Evolutionary conservation across 1,139 yeast genomes (phyloP).

Genomic region (Candida frijolesensis): DNA sequence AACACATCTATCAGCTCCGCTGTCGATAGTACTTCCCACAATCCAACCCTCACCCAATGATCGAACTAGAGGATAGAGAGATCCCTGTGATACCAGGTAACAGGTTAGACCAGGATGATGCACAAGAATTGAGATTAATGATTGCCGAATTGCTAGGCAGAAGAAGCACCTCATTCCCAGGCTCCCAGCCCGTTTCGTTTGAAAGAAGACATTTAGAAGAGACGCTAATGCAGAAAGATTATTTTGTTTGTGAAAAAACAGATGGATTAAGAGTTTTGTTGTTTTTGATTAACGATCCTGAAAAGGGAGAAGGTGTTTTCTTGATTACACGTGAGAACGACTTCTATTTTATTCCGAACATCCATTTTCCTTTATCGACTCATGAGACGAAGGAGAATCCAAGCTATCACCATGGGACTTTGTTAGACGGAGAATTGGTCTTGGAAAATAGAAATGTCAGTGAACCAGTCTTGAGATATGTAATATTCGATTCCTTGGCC

Average conservation of each 20-base stretch:
- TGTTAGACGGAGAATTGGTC: constrained; percentile 87
- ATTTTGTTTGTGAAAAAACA: constrained; percentile 92
- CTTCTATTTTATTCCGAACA: constrained; percentile 74
- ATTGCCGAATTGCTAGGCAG: constrained; percentile 69
- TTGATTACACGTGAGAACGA: constrained; percentile 85
- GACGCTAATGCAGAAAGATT: constrained; percentile 58
- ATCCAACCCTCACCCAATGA: constrained; percentile 21
- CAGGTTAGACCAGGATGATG: constrained; percentile 69
- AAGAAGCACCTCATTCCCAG: constrained; percentile 63
- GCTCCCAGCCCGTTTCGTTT: constrained; percentile 95
- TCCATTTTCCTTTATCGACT: constrained; percentile 72
- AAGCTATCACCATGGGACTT: constrained; percentile 78
- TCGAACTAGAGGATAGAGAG: constrained; percentile 53
- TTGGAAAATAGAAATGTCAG: constrained; percentile 57
- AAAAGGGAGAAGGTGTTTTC: constrained; percentile 74
- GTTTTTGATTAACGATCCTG: constrained; percentile 68
- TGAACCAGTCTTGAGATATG: constrained; percentile 60
- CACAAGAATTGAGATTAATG: constrained; percentile 65
- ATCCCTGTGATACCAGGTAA: constrained; percentile 88
- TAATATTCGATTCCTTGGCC: constrained; percentile 90
- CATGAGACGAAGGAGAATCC: constrained; percentile 53
- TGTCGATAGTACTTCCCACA: neutral
- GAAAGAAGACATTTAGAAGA: constrained; percentile 70
- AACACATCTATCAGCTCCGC: neutral
- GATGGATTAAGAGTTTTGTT: constrained; percentile 88